Base-by-base conservation (phyloP, 2,329 filamentous ascomycete genomes). In the Tolypocladium sp. region DNA sequence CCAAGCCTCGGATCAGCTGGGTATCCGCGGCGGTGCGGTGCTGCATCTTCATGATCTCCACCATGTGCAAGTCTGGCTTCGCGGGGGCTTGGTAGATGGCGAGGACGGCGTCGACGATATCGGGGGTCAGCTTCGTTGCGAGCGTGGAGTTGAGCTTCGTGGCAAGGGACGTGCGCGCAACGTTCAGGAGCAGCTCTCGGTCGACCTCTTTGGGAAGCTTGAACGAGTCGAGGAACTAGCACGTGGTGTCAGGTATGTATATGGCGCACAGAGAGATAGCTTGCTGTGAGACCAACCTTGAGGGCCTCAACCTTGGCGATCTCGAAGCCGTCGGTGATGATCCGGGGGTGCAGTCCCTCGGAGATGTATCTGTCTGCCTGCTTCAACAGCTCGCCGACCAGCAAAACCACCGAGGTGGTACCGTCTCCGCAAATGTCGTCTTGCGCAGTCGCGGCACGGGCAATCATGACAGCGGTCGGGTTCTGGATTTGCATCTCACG, bases 21-120 rank as follows among this genome's bases (percentile, higher is more conserved):
- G 94, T 99, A 75, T 99, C 94, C 38, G 94, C 91, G 60, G 93
- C 92, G 57, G 91, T 92, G 67, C 93, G 90, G 79, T 99, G 94
- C 79, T 99, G 94, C 93, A 99, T 97, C 74, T 96, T 97, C 94
- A 99, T 99, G 69, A 99, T 97, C 77, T 99, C 94, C 66, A 99
- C 84, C 94, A 99, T 99, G 80, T 97, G 93, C 70, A 99, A 77
- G 77, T 99, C 94, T 59, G 95, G 95, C 79, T 97, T 97, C 63
- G 85, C 86, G 33, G 91, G 91, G 22, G 90, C 80, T 73, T 92
- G 84, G 80, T 97, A 92, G 73, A 99, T 99, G 64, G 94, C 85
- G 59, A 99, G 86, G 55, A 99, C 94, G 61, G 94, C 90, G 73
- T 99, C 94, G 70, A 97, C 94, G 69, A 99, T 96, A 68, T 91